phyloP scores from a whole-genome alignment of 2,329 filamentous ascomycete genomes.

The Epichloe baconii region DNA sequence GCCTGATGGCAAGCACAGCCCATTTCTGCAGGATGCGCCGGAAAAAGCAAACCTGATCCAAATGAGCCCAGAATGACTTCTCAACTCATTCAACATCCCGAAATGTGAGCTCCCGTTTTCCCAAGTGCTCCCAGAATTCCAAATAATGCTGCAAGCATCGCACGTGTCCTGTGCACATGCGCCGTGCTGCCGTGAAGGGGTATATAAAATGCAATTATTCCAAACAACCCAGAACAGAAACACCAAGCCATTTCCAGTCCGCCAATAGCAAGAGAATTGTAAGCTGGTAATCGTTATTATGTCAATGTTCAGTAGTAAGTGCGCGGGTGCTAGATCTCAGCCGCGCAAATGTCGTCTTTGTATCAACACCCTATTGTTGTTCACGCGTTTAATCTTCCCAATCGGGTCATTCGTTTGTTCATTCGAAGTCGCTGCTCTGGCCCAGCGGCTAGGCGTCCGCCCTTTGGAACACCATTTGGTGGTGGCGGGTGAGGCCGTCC shows the following conservation, averaged over 20 bases:
- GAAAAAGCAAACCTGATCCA: too few species aligned
- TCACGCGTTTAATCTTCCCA: conserved; percentile 23
- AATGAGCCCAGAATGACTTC: too few species aligned
- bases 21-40: too few species aligned
- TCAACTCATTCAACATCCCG: too few species aligned
- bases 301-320: too few species aligned
- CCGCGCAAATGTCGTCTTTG: background rate
- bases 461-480: conserved; percentile 4
- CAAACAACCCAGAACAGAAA: background rate
- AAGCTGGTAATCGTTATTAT: too few species aligned
- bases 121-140: background rate
- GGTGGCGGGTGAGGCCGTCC: conserved; percentile 1
- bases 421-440: conserved; percentile 27
- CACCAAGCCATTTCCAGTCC: background rate
- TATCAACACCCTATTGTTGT: conserved; percentile 31
- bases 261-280: too few species aligned
- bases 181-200: background rate
- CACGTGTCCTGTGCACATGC: too few species aligned
- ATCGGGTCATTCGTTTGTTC: conserved; percentile 49
- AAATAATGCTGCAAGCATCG: too few species aligned
- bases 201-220: background rate
- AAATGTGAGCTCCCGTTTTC: background rate
- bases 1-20: background rate
- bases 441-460: conserved; percentile 8
- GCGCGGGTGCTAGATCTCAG: too few species aligned